phyloP scores from a whole-genome alignment of 306 rosid species.

The Sphenostylis stenocarpa region DNA sequence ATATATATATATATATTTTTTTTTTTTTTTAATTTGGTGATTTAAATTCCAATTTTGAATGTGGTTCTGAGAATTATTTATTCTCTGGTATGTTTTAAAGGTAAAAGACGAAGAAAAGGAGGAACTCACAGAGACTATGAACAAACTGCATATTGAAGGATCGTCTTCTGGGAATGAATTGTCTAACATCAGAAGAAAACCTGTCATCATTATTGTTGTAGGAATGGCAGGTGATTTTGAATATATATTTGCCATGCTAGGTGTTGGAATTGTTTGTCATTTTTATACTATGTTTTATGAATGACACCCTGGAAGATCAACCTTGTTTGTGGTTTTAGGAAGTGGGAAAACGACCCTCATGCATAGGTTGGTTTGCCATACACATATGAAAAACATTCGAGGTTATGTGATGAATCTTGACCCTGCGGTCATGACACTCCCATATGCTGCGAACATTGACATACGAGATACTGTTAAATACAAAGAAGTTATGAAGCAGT shows the following conservation, averaged over 20 bases:
- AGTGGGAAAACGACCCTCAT: constrained; percentile 90
- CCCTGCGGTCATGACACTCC: constrained; percentile 89
- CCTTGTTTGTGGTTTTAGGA: constrained; percentile 53
- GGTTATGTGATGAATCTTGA: constrained; percentile 92
- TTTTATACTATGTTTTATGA: neutral
- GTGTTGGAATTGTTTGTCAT: neutral
- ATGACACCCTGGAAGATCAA: neutral
- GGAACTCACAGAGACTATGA: constrained; percentile 58
- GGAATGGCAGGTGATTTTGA: constrained; percentile 82
- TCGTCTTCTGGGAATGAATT: constrained; percentile 54
- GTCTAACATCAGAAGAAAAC: constrained; percentile 64
- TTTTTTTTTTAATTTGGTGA: neutral
- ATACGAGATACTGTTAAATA: constrained; percentile 91
- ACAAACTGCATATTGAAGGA: constrained; percentile 67
- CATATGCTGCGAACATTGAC: constrained; percentile 79
- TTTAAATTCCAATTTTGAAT: neutral
- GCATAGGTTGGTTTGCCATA: constrained; percentile 74
- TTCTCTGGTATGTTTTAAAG: constrained; percentile 39
- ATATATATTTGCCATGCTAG: neutral
- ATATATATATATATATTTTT: too few relatives aligned
- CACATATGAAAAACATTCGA: constrained; percentile 53
- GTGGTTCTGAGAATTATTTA: neutral
- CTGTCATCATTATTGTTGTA: constrained; percentile 78
- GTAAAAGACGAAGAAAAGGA: constrained; percentile 54
- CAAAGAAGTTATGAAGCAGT: constrained; percentile 96